Conservation (phyloP, 1,284 basidiomycete species). For the Cutaneotrichosporon sp. region DNA sequence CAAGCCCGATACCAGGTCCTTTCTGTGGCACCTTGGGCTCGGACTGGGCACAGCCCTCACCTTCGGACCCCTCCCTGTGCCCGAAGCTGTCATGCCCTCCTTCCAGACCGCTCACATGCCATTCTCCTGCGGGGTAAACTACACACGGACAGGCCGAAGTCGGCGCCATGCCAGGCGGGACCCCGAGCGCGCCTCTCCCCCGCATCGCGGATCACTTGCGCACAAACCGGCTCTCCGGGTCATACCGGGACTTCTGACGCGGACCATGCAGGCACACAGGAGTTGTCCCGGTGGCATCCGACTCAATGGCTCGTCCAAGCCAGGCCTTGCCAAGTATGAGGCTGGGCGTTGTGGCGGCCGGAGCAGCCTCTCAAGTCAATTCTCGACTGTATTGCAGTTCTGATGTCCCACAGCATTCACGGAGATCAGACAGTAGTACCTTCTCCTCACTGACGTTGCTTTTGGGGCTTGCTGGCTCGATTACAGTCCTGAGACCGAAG, state of each 20-base stretch:
- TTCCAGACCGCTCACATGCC: neutral
- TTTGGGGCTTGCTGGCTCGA: too few relatives aligned
- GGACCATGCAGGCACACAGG: too few relatives aligned
- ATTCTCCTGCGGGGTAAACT: conserved; percentile 1
- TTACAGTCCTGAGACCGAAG: too few relatives aligned
- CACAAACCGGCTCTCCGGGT: neutral
- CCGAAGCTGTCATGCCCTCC: neutral
- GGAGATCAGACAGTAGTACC: too few relatives aligned
- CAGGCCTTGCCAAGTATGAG: neutral
- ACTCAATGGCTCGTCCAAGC: neutral
- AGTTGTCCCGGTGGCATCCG: neutral
- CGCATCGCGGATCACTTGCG: neutral
- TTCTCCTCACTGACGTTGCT: too few relatives aligned
- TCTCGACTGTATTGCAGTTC: too few relatives aligned
- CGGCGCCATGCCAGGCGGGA: neutral
- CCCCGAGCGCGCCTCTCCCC: neutral
- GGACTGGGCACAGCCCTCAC: neutral
- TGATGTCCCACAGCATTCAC: too few relatives aligned
- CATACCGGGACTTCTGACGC: neutral
- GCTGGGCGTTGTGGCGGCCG: too few relatives aligned
- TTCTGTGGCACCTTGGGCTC: conserved; percentile 4
- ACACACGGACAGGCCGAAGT: neutral
- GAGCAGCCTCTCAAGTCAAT: too few relatives aligned
- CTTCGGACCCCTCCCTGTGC: neutral
- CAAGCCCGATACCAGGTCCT: conserved; percentile 1